A percentile compares a stretch with the other conserved stretches of the same genome.
These are phyloP conservation scores for Pleurotus ostreatus DNA, from an alignment of 768 basidiomycete species.

Conservation along the genomic window DNA sequence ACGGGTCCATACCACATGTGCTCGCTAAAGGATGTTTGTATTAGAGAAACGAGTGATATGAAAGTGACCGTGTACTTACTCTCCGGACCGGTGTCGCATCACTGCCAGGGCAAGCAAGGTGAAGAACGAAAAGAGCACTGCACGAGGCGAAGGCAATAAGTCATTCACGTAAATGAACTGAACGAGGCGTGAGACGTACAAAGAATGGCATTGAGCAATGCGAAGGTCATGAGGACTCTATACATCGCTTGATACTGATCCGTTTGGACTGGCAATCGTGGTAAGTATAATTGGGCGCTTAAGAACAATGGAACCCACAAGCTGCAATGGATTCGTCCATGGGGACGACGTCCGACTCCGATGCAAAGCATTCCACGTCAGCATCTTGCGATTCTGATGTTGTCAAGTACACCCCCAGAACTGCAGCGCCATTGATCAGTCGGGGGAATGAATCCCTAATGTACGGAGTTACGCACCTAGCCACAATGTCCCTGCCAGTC, in stretches of 20 bases:
- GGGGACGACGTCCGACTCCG: slow-evolving; percentile 41
- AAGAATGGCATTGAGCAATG: slow-evolving; percentile 71
- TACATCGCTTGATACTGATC: slow-evolving; percentile 90
- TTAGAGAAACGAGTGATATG: background rate
- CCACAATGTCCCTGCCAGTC: slow-evolving; percentile 74
- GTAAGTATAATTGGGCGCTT: background rate
- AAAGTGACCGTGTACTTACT: background rate
- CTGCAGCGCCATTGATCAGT: slow-evolving; percentile 32
- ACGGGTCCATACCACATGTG: slow-evolving; percentile 70
- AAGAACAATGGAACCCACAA: slow-evolving; percentile 45
- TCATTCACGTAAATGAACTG: background rate
- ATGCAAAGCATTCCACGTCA: slow-evolving; percentile 78
- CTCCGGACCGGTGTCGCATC: slow-evolving; percentile 7
- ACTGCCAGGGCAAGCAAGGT: slow-evolving; percentile 2
- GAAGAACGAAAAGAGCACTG: slow-evolving; percentile 6
- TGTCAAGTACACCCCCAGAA: slow-evolving; percentile 67
- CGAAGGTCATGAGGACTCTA: slow-evolving; percentile 75
- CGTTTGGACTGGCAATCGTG: slow-evolving; percentile 56
- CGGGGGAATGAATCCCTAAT: background rate
- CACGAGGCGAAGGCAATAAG: background rate
- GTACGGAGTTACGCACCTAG: slow-evolving; percentile 46
- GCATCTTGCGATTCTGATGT: slow-evolving; percentile 76
- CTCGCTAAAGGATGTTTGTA: slow-evolving; percentile 12
- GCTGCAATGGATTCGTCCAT: slow-evolving; percentile 55
- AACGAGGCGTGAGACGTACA: slow-evolving; percentile 36